Percentiles rank a stretch among this genome's conserved stretches.
phyloP scores from a whole-genome alignment of 2,329 filamentous ascomycete genomes.

The Sordariomycetes sp. region DNA sequence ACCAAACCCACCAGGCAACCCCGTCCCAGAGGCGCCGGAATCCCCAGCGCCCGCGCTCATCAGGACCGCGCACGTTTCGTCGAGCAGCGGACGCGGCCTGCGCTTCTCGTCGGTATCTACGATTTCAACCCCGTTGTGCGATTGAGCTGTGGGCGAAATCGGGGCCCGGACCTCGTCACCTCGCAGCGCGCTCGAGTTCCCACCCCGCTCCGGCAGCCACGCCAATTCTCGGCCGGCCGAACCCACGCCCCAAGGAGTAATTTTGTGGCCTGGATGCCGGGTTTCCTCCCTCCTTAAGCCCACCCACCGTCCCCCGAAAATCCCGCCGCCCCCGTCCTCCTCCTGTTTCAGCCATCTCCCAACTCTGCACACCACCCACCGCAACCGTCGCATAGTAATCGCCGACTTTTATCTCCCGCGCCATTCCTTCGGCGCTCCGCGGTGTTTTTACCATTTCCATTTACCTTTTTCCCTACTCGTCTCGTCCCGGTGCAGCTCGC shows the following conservation, averaged over 20 bases:
- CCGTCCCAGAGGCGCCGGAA: not conserved
- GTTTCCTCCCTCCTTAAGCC: not conserved
- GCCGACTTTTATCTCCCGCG: not conserved
- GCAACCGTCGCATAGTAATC: not conserved
- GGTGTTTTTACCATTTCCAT: not conserved
- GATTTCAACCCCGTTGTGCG: too few species aligned
- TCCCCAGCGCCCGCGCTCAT: too few species aligned
- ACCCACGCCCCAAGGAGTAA: constrained; percentile 1
- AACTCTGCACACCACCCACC: not conserved
- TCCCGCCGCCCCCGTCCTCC: constrained; percentile 1
- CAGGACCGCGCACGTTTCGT: too few species aligned
- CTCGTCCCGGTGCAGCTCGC: not conserved
- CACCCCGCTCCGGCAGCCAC: constrained; percentile 2
- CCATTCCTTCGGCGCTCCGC: not conserved
- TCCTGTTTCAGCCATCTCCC: constrained; percentile 3
- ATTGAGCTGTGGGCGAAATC: too few species aligned
- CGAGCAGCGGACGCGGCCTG: too few species aligned
- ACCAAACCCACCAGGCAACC: not conserved
- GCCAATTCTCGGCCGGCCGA: constrained; percentile 4
- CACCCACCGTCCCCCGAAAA: constrained; percentile 5
- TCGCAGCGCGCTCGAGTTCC: not conserved
- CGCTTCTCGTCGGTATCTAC: too few species aligned
- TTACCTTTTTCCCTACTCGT: not conserved
- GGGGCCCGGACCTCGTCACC: not conserved
- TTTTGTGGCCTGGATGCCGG: constrained; percentile 3